Conservation (phyloP, 2,329 filamentous ascomycete species). For the Curvularia spicifera region DNA sequence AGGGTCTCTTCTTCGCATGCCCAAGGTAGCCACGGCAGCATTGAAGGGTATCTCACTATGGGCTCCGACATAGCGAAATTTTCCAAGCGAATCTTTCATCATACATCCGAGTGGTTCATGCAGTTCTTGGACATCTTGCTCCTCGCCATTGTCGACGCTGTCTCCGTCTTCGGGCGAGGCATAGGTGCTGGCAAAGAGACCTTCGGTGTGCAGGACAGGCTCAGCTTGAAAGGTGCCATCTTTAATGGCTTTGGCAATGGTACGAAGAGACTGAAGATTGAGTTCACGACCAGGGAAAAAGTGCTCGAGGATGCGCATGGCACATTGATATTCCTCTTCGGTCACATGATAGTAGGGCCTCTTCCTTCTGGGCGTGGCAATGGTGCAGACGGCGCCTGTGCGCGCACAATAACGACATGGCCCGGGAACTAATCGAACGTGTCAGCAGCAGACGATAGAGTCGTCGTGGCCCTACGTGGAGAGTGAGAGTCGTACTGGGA, state of each 20-base stretch:
- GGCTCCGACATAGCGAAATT: slow-evolving; percentile 45
- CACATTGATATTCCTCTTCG: slow-evolving; percentile 49
- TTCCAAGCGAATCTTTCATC: slow-evolving; percentile 47
- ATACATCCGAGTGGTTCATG: slow-evolving; percentile 47
- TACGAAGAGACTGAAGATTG: slow-evolving; percentile 42
- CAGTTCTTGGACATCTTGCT: slow-evolving; percentile 42
- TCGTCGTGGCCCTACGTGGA: slow-evolving; percentile 9
- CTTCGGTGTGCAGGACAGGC: slow-evolving; percentile 31
- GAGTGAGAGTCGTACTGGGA: slow-evolving; percentile 39
- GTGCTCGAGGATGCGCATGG: slow-evolving; percentile 47
- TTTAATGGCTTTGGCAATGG: slow-evolving; percentile 43
- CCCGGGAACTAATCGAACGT: slow-evolving; percentile 40
- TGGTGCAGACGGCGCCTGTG: slow-evolving; percentile 45
- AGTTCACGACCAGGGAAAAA: slow-evolving; percentile 48
- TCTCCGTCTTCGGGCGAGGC: slow-evolving; percentile 34
- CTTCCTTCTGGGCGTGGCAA: slow-evolving; percentile 46
- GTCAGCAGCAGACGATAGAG: slow-evolving; percentile 24
- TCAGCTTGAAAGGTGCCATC: slow-evolving; percentile 39
- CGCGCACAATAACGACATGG: slow-evolving; percentile 49
- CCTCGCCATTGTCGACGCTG: slow-evolving; percentile 35
- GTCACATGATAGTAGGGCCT: slow-evolving; percentile 51
- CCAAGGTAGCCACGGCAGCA: slow-evolving; percentile 44
- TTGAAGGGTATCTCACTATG: slow-evolving; percentile 50
- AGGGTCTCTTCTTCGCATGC: slow-evolving; percentile 27
- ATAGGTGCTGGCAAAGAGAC: slow-evolving; percentile 31